phyloP scores from a whole-genome alignment of 176 grass and related monocot genomes.

The Zoysia pacifica region DNA sequence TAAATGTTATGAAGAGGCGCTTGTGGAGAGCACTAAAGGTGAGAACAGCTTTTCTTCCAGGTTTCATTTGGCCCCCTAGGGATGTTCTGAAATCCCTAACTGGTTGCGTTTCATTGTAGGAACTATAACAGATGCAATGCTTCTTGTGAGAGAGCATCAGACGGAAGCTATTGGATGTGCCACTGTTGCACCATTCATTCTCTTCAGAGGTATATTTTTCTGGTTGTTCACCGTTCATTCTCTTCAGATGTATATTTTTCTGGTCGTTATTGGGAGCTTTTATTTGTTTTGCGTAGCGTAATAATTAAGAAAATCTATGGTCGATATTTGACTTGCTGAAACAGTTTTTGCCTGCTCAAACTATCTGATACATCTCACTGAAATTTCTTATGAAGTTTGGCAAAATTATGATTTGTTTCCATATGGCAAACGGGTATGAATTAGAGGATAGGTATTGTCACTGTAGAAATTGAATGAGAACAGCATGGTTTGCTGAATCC shows the following conservation, averaged over 20 bases:
- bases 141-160: slow-evolving; percentile 72
- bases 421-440: neutral
- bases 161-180: slow-evolving; percentile 70
- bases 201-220: slow-evolving; percentile 65
- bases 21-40: slow-evolving; percentile 72
- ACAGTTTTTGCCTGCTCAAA: neutral
- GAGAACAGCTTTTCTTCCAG: neutral
- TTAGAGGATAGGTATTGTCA: neutral
- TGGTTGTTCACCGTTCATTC: neutral
- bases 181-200: slow-evolving; percentile 60
- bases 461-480: neutral
- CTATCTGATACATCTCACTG: neutral
- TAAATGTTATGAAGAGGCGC: slow-evolving; percentile 63
- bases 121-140: slow-evolving; percentile 55
- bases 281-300: slow-evolving; percentile 9
- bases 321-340: neutral
- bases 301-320: neutral
- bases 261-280: neutral
- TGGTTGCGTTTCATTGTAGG: slow-evolving; percentile 41
- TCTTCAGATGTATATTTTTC: no score
- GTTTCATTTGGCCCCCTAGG: slow-evolving; percentile 10
- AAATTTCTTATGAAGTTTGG: neutral
- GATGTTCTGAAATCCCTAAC: neutral
- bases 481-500: neutral
- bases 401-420: neutral